phyloP scores from a whole-genome alignment of 441 rosid species.

The Populus hybrid region DNA sequence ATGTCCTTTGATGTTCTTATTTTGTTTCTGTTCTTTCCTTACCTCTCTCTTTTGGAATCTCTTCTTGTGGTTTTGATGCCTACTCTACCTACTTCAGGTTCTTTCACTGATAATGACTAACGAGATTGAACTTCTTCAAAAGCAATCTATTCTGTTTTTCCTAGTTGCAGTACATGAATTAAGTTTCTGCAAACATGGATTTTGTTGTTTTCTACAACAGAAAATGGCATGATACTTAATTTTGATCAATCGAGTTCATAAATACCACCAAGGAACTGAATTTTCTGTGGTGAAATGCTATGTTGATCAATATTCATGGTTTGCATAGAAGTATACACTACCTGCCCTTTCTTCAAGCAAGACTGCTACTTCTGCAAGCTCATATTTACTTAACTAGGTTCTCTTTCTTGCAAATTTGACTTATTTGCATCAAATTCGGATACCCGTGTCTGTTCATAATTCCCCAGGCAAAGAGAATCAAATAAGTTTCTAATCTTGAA shows the following conservation, averaged over 20 bases:
- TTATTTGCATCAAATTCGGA: neutral
- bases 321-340: neutral
- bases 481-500: neutral
- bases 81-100: neutral
- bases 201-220: neutral
- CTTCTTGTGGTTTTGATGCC: neutral
- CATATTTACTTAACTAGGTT: neutral
- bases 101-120: no score
- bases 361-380: neutral
- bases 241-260: neutral
- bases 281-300: neutral
- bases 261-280: neutral
- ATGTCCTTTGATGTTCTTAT: neutral
- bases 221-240: neutral
- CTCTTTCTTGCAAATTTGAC: neutral
- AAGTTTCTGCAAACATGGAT: neutral
- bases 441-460: neutral
- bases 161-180: neutral
- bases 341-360: neutral
- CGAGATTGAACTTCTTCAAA: neutral
- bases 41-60: neutral
- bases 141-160: neutral
- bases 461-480: neutral
- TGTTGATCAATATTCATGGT: neutral
- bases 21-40: neutral